A percentile compares a stretch with the other conserved stretches of the same genome.
Conservation (phyloP, 106 monocot species). For the Dendrobium huoshanense region DNA sequence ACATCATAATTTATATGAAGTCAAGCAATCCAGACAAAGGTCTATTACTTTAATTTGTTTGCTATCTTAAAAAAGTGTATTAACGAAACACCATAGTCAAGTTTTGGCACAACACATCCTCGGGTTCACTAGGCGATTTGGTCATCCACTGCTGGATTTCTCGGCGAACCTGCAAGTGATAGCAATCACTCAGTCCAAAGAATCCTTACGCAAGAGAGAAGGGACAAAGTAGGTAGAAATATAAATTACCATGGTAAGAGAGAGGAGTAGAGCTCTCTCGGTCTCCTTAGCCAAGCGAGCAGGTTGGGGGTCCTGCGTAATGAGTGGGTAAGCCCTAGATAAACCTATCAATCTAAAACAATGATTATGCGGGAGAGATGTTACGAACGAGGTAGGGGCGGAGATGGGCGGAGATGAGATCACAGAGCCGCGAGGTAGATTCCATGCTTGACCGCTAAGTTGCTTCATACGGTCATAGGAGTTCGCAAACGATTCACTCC, state of each 20-base stretch:
- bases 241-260: constrained; percentile 41
- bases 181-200: neutral
- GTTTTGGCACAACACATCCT: constrained; percentile 6
- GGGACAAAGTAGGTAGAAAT: neutral
- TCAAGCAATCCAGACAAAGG: neutral
- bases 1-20: neutral
- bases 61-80: neutral
- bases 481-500: neutral
- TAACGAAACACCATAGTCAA: neutral
- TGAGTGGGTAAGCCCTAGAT: neutral
- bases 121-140: neutral
- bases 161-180: constrained; percentile 5
- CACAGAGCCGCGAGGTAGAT: constrained; percentile 24
- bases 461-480: neutral
- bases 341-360: neutral
- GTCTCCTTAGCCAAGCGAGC: constrained; percentile 19
- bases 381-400: constrained; percentile 12
- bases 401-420: constrained; percentile 30
- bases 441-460: constrained; percentile 7
- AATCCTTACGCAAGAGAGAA: neutral
- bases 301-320: constrained; percentile 7
- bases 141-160: neutral
- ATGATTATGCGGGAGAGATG: neutral
- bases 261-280: constrained; percentile 50
- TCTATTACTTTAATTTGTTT: neutral